Percentiles rank a stretch among this genome's conserved stretches.
Evolutionary conservation across 2,329 filamentous ascomycete genomes (phyloP).

Genomic region (Penicillium aurantiogriseum): DNA sequence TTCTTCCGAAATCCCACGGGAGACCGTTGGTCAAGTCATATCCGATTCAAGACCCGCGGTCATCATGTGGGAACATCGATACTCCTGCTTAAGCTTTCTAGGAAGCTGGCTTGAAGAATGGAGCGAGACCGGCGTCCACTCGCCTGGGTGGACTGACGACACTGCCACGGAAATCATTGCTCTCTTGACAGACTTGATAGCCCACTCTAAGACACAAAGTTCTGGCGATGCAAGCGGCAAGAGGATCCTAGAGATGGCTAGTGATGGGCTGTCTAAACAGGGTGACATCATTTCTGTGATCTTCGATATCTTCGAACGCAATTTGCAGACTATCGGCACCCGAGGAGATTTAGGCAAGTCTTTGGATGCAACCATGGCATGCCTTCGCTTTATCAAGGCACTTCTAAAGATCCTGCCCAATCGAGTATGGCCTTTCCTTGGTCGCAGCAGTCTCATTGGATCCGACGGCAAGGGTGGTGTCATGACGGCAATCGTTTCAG

Average conservation of each 20-base stretch:
- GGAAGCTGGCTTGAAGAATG: slow-evolving; percentile 62
- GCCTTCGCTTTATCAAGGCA: slow-evolving; percentile 75
- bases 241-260: slow-evolving; percentile 50
- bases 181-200: slow-evolving; percentile 69
- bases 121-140: slow-evolving; percentile 50
- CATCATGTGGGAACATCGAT: slow-evolving; percentile 69
- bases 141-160: slow-evolving; percentile 55
- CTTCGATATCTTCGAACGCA: slow-evolving; percentile 78
- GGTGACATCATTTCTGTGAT: slow-evolving; percentile 76
- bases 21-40: slow-evolving; percentile 59
- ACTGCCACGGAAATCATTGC: slow-evolving; percentile 71
- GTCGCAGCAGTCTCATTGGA: slow-evolving; percentile 75
- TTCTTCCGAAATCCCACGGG: slow-evolving; percentile 38
- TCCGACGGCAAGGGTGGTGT: slow-evolving; percentile 73
- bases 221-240: slow-evolving; percentile 41
- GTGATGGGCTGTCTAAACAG: slow-evolving; percentile 48
- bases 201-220: slow-evolving; percentile 38
- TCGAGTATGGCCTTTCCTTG: slow-evolving; percentile 85
- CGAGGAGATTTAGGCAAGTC: slow-evolving; percentile 64
- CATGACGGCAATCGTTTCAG: slow-evolving; percentile 75
- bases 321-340: slow-evolving; percentile 51
- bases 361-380: slow-evolving; percentile 68
- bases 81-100: slow-evolving; percentile 77
- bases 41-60: slow-evolving; percentile 75
- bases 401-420: slow-evolving; percentile 72